Percentiles rank a stretch among this genome's conserved stretches.
Conservation (phyloP, 768 basidiomycete genomes). For the Termitomyces sp. region DNA sequence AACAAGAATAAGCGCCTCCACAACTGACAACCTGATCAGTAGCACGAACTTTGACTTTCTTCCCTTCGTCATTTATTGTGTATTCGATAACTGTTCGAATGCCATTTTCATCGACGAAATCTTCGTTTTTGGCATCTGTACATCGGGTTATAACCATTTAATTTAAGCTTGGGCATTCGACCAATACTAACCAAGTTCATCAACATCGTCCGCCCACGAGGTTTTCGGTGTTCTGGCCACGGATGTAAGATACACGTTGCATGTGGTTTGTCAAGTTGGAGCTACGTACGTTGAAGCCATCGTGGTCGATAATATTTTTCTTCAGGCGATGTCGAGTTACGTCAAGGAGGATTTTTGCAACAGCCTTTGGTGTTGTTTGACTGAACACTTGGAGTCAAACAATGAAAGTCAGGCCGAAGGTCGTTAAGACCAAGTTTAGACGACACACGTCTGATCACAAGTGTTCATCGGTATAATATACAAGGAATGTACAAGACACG, state of each 20-base stretch:
- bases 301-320: not conserved
- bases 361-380: not conserved
- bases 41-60: constrained; percentile 79
- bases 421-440: no score
- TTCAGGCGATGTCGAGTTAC: not conserved
- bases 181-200: constrained; percentile 52
- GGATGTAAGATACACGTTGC: not conserved
- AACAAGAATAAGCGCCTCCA: not conserved
- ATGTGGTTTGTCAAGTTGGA: not conserved
- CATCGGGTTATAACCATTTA: not conserved
- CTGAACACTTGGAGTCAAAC: not conserved
- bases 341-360: not conserved
- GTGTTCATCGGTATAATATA: not conserved
- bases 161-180: not conserved
- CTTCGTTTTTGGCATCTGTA: constrained; percentile 53
- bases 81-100: constrained; percentile 83
- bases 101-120: constrained; percentile 81
- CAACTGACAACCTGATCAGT: not conserved
- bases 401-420: not conserved
- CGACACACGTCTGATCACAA: not conserved
- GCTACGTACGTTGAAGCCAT: constrained; percentile 3
- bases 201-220: constrained; percentile 87
- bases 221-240: constrained; percentile 49
- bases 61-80: constrained; percentile 84
- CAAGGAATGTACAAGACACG: constrained; percentile 10